Percentiles rank a stretch among this genome's conserved stretches.
Evolutionary conservation across 441 rosid species (phyloP).

Genomic region (Croton laevigatus): DNA sequence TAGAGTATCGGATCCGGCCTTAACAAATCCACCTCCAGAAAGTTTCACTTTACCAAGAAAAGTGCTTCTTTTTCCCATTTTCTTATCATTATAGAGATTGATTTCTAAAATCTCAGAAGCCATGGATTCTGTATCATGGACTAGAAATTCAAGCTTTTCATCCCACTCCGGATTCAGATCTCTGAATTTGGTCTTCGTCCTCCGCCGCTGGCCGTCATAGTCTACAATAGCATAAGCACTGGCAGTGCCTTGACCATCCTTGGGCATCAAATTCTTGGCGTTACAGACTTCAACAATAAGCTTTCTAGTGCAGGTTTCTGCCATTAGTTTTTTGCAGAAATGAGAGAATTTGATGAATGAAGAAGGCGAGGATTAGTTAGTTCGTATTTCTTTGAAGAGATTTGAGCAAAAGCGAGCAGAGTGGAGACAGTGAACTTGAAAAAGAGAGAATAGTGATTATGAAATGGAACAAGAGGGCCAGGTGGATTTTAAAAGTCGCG

Average conservation of each 20-base stretch:
- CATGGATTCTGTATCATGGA: constrained; percentile 59
- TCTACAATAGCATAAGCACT: constrained; percentile 77
- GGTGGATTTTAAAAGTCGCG: constrained; percentile 18
- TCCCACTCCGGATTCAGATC: constrained; percentile 94
- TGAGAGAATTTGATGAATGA: background rate
- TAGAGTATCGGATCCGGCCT: constrained; percentile 57
- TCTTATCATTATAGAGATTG: constrained; percentile 72
- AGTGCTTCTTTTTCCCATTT: constrained; percentile 53
- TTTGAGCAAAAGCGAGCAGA: no score
- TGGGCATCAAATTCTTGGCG: constrained; percentile 78
- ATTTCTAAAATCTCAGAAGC: constrained; percentile 60
- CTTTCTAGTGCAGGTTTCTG: constrained; percentile 49
- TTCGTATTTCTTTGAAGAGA: no score
- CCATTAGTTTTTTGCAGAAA: constrained; percentile 35
- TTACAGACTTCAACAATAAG: constrained; percentile 68
- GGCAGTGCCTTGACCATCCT: constrained; percentile 87
- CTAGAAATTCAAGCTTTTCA: constrained; percentile 70
- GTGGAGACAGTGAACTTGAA: background rate
- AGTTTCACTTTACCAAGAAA: constrained; percentile 76
- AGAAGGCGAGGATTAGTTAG: background rate
- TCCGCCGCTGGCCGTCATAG: constrained; percentile 68
- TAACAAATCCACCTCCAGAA: constrained; percentile 48
- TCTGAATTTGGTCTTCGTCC: constrained; percentile 70
- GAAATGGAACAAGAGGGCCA: constrained; percentile 4
- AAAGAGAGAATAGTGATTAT: background rate